Base-by-base conservation (phyloP, 2,329 filamentous ascomycete genomes). In the Grosmannia huntii region DNA sequence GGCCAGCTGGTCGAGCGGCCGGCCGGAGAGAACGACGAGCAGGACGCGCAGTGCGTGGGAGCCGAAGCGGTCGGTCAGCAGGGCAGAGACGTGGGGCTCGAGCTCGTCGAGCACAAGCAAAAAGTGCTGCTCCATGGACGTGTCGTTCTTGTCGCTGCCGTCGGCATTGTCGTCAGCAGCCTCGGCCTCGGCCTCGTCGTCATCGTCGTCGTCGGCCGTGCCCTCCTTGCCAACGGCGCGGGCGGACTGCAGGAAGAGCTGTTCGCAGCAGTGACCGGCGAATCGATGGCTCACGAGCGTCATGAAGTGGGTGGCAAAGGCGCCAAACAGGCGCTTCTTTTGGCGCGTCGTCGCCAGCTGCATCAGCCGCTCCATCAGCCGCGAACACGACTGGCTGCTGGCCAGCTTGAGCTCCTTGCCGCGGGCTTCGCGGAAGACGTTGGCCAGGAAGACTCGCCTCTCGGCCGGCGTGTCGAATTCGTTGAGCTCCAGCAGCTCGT, bases 361-460 rank as follows among this genome's bases (percentile, higher is more conserved):
- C 57, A 99, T 95, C 68, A 99, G 73, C 36, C 90, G 81, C 74
- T 99, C 94, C 84, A 97, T 87, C 57, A 99, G 74, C 19, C 94
- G 80, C 56, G 94, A 99, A 72, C 91, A 96, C 3, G 89, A 94
- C 73, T 99, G 94, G 70, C 90, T 96, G 73, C 89, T 94, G 27
- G 91, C 91, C 62, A 99, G 82, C 77, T 97, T 99, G 67, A 99
- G 77, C 71, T 97, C 94, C 72, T 97, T 97, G 61, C 90, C 90
- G 61, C 84, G 78, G 0, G 91, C 90, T 72, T 97, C 92, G 64
- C 81, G 79, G 72, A 88, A 95, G 56, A 97, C 87, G 70, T 86
- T 95, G 61, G 86, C 83, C 53, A 97, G 72, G 66, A 90, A 90
- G 54, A 86, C 66, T 57, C 76, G 75, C 59, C 85, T 80, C 64